Base-by-base conservation (phyloP, 1,139 yeast genomes). In the Lodderomyces elongisporus region DNA sequence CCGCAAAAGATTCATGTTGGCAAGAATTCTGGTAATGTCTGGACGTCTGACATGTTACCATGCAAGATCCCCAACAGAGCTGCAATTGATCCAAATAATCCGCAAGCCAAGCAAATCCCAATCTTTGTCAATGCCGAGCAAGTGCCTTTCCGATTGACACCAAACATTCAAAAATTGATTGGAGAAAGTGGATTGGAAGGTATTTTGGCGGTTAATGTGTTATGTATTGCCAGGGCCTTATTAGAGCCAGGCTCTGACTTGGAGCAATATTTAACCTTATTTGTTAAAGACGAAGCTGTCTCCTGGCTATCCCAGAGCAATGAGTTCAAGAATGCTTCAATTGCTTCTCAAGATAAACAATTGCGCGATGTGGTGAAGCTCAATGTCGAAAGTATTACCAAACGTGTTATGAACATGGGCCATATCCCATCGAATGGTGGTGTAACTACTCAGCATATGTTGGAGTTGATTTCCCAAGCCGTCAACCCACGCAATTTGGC, bases 1-100 rank as follows among this genome's bases (percentile, higher is more conserved):
- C 98, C 98, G 2, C 94, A 85, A 56, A 93, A 89, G 70, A 84
- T 91, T 40, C 83, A 83, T 56, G 77, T 93, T 37, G 81, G 88
- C 49, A 73, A 75, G 50, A 77, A 77, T 5, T 81, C 93, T 2
- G 99, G 98, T 41, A 79, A 77, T 48, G 91, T 91, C 12, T 87
- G 94, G 81, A 88, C 97, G 0, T 79, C 93, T 3, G 98, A 93
- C 51, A 88, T 91, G 95, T 68, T 93, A 35, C 97, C 98, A 17
- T 81, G 88, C 47, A 81, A 81, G 58, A 68, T 80, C 46, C 83
- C 85, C 10, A 73, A 76, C 45, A 72, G 78, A 43, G 74, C 70
- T 49, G 12, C 14, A 13, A 70, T 82, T 20, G 70, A 77, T 4
- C 87, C 79, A 49, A 68, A 70, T 6, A 66, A 75, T 9, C 68